These are phyloP conservation scores for Bruguiera gymnorhiza DNA, from an alignment of 345 rosid genomes.

Conservation along the genomic window DNA sequence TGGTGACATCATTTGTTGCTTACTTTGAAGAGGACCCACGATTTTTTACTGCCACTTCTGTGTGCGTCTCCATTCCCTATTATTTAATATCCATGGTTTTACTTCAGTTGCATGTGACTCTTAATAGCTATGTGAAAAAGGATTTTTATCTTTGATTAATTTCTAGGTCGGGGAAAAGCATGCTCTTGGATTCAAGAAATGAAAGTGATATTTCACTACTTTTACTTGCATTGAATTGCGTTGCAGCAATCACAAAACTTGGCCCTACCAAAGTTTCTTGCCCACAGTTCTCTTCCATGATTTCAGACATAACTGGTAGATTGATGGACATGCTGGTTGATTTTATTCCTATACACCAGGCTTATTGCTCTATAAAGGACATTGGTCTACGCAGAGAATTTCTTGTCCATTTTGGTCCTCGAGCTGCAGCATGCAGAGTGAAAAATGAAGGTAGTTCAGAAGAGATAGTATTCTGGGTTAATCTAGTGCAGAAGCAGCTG, in stretches of 20 bases:
- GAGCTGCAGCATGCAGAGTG: constrained; percentile 74
- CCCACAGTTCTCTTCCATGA: constrained; percentile 59
- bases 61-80: constrained; percentile 39
- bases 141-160: constrained; percentile 17
- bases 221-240: constrained; percentile 70
- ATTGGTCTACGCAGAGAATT: constrained; percentile 81
- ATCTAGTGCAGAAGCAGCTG: constrained; percentile 83
- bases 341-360: constrained; percentile 62
- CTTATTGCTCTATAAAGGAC: constrained; percentile 61
- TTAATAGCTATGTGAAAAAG: constrained; percentile 14
- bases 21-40: constrained; percentile 61
- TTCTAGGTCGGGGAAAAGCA: constrained; percentile 52
- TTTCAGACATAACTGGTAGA: constrained; percentile 73
- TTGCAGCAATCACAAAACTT: constrained; percentile 81
- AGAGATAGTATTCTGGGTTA: constrained; percentile 91
- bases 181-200: constrained; percentile 42
- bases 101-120: constrained; percentile 9
- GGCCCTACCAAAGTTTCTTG: constrained; percentile 84
- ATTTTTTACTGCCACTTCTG: constrained; percentile 52
- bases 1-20: constrained; percentile 56
- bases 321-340: constrained; percentile 87
- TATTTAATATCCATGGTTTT: constrained; percentile 16
- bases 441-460: constrained; percentile 59
- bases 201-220: constrained; percentile 71
- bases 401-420: constrained; percentile 92